Evolutionary conservation across 2,329 filamentous ascomycete genomes (phyloP), one percentile per base, ranked within the genome.

Genomic region (Fusarium udum): DNA sequence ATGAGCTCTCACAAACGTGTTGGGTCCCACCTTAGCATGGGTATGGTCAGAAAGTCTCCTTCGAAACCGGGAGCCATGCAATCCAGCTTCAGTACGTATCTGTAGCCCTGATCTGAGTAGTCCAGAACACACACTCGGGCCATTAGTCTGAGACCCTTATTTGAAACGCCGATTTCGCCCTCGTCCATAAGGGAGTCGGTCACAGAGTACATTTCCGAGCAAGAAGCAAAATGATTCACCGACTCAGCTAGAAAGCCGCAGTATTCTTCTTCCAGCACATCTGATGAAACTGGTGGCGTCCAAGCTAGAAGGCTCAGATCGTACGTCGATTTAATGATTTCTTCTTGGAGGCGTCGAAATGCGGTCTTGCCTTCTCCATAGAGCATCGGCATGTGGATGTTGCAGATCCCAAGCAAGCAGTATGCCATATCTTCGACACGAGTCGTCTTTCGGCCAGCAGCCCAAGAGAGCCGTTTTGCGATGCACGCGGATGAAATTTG

Each of bases 121-220:
- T 10, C 4, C 2, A 4, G 2, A 10, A 20, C 5, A 2, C 3
- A 28, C 18, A 28, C 7, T 20, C 4, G 24, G 16, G 18, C 24
- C 43, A 14, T 46, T 20, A 28, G 5, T 10, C 11, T 20, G 3
- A 46, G 43, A 4, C 43, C 43, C 18, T 46, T 46, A 6, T 46
- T 46, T 14, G 43, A 46, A 10, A 46, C 8, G 7, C 43, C 28
- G 18, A 46, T 46, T 3, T 46, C 18, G 16, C 24, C 43, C 24
- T 46, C 24, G 0, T 46, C 24, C 7, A 46, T 1, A 12, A 46
- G 12, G 24, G 43, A 28, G 6, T 46, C 43, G 0, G 43, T 28
- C 12, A 46, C 43, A 9, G 43, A 20, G 12, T 46, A 46, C 43
- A 46, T 46, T 14, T 14, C 18, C 4, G 43, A 46, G 12, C 43